phyloP scores from a whole-genome alignment of 2,329 filamentous ascomycete species.

The Stemphylium lycopersici region DNA sequence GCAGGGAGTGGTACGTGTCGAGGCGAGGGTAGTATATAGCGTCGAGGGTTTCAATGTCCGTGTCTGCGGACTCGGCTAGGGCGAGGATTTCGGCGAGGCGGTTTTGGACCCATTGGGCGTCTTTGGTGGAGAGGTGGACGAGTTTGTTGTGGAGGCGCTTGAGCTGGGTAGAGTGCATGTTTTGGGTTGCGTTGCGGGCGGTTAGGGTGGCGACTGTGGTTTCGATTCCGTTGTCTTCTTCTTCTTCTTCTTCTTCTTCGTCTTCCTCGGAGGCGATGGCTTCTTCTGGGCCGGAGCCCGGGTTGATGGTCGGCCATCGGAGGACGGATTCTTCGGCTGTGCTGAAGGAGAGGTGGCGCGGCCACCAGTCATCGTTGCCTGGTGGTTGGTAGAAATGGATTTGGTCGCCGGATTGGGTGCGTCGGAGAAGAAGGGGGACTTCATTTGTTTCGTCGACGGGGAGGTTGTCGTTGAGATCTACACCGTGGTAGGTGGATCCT shows the following conservation, averaged over 20 bases:
- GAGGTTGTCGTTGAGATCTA: conserved; percentile 57
- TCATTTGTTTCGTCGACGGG: conserved; percentile 57
- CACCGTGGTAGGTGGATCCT: conserved; percentile 65
- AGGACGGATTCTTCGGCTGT: conserved; percentile 77
- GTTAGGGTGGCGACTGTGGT: conserved; percentile 31
- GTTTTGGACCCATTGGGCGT: conserved; percentile 66
- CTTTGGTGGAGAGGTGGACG: conserved; percentile 60
- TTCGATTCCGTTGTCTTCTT: neutral
- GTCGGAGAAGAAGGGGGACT: conserved; percentile 60
- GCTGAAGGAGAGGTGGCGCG: conserved; percentile 76
- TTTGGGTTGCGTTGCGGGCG: conserved; percentile 44
- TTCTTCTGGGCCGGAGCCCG: conserved; percentile 27
- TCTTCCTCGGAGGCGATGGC: conserved; percentile 33
- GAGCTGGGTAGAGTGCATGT: conserved; percentile 59
- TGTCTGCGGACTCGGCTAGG: conserved; percentile 67
- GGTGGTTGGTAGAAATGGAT: conserved; percentile 30
- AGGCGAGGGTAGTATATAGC: conserved; percentile 73
- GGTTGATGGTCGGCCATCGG: conserved; percentile 57
- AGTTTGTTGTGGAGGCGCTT: conserved; percentile 68
- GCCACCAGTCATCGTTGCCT: conserved; percentile 67
- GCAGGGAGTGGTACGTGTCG: conserved; percentile 72
- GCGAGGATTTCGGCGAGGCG: conserved; percentile 63
- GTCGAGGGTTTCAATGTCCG: conserved; percentile 66
- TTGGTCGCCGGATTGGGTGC: conserved; percentile 64
- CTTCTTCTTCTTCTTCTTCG: conserved; percentile 28